These are phyloP conservation scores for Boletus semigastroideus DNA, from an alignment of 1,284 basidiomycete genomes.

Conservation along the genomic window DNA sequence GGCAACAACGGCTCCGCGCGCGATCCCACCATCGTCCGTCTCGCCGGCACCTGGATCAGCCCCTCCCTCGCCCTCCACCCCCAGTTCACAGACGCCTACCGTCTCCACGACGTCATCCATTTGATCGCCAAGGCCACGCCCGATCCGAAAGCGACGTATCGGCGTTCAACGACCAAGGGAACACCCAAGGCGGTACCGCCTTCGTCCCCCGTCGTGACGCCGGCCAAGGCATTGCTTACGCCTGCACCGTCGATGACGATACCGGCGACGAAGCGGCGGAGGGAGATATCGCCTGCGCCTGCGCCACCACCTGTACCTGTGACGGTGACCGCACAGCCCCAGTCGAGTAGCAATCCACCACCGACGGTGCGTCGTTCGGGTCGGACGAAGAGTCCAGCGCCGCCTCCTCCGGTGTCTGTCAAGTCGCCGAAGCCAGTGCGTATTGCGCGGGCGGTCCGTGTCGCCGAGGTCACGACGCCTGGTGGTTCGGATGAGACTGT, in stretches of 20 bases:
- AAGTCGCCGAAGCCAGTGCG: constrained; percentile 37
- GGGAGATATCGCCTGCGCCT: constrained; percentile 52
- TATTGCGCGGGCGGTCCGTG: constrained; percentile 40
- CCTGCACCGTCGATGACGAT: constrained; percentile 29
- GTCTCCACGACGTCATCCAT: constrained; percentile 58
- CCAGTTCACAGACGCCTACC: constrained; percentile 65
- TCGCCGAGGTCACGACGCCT: constrained; percentile 46
- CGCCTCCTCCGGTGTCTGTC: constrained; percentile 29
- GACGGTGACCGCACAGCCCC: constrained; percentile 26
- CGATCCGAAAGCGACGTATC: constrained; percentile 75
- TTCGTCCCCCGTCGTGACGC: constrained; percentile 18
- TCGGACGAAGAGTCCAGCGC: constrained; percentile 54
- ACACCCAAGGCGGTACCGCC: constrained; percentile 34
- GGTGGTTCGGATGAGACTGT: constrained; percentile 59
- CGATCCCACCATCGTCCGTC: constrained; percentile 59
- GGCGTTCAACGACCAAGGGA: constrained; percentile 54
- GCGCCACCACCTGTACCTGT: constrained; percentile 35
- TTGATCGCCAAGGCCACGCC: constrained; percentile 75
- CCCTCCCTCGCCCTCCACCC: constrained; percentile 61
- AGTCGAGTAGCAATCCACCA: constrained; percentile 22
- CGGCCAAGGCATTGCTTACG: constrained; percentile 27
- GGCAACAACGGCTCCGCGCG: constrained; percentile 82
- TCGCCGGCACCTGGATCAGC: constrained; percentile 91
- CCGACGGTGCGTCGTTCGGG: constrained; percentile 47
- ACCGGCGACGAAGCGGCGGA: constrained; percentile 59